Percentiles rank a stretch among this genome's conserved stretches.
Conservation (phyloP, 192 early-diverging fungal genomes). For the Geranomyces michiganensis region DNA sequence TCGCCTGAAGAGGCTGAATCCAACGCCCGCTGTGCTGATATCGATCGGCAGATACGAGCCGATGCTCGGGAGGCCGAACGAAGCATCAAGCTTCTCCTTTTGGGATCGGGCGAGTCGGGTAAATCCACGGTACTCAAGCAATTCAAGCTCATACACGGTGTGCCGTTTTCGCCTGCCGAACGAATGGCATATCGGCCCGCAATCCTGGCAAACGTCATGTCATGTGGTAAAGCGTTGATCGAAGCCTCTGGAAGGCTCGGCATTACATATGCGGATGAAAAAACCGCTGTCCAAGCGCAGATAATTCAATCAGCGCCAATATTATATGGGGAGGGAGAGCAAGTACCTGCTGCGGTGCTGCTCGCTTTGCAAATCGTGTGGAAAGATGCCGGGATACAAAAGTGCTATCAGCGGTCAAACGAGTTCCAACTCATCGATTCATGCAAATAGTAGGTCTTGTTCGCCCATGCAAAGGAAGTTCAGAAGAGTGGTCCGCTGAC, state of each 20-base stretch:
- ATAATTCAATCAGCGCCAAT: slow-evolving; percentile 45
- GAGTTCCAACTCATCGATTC: slow-evolving; percentile 98
- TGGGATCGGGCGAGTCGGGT: slow-evolving; percentile 94
- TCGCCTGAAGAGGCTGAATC: slow-evolving; percentile 39
- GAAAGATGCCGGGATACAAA: slow-evolving; percentile 82
- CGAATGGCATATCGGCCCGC: slow-evolving; percentile 80
- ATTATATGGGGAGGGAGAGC: slow-evolving; percentile 42
- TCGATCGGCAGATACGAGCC: slow-evolving; percentile 35
- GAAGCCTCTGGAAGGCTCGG: slow-evolving; percentile 90
- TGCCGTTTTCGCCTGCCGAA: slow-evolving; percentile 86
- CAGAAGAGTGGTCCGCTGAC: no score
- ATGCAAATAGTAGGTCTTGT: slow-evolving; percentile 57
- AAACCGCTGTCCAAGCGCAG: slow-evolving; percentile 82
- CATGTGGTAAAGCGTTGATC: slow-evolving; percentile 72
- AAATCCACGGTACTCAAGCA: slow-evolving; percentile 98
- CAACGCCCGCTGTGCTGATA: slow-evolving; percentile 30
- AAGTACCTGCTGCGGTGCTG: slow-evolving; percentile 74
- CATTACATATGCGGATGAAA: slow-evolving; percentile 67
- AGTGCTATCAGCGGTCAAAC: slow-evolving; percentile 77
- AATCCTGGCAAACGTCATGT: slow-evolving; percentile 80
- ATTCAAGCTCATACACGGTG: slow-evolving; percentile 96
- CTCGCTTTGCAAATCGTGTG: slow-evolving; percentile 81
- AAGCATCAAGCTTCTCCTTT: slow-evolving; percentile 44
- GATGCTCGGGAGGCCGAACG: slow-evolving; percentile 36
- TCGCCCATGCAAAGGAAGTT: neutral